A percentile compares a stretch with the other conserved stretches of the same genome.
These are phyloP conservation scores for Saccharomyces pastorianus DNA, from an alignment of 1,139 yeast genomes.

Conservation along the genomic window DNA sequence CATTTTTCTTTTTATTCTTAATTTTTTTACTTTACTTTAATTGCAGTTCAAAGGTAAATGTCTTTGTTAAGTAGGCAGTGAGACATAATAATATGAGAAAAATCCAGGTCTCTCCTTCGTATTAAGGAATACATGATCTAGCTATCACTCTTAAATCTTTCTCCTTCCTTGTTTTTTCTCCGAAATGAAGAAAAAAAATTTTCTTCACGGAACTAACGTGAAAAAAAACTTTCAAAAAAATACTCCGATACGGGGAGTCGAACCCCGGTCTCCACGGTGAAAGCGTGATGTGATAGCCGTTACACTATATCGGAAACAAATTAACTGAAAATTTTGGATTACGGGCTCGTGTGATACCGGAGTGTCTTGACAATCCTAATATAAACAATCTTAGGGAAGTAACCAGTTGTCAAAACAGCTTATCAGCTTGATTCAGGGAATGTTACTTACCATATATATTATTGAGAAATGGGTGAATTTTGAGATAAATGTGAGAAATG, in stretches of 20 bases:
- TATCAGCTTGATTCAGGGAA: too few species aligned
- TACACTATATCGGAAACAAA: neutral
- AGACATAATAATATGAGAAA: neutral
- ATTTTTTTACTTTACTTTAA: neutral
- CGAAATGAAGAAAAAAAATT: neutral
- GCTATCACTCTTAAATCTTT: neutral
- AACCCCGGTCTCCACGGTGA: slow-evolving; percentile 1
- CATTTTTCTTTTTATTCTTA: slow-evolving; percentile 10
- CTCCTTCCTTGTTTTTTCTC: neutral
- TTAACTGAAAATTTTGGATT: neutral
- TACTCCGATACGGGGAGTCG: slow-evolving; percentile 1
- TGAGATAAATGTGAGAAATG: too few species aligned
- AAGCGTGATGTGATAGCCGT: slow-evolving; percentile 1
- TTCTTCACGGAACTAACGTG: neutral
- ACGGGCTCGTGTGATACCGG: neutral
- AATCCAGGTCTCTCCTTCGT: neutral
- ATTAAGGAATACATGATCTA: neutral
- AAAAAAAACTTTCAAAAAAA: neutral
- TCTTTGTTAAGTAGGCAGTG: neutral
- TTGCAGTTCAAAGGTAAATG: neutral
- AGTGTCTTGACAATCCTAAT: too few species aligned
- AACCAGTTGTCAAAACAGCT: too few species aligned
- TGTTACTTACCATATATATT: too few species aligned
- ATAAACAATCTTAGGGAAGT: too few species aligned
- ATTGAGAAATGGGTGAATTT: too few species aligned